A percentile compares a stretch with the other conserved stretches of the same genome.
Conservation (phyloP, 768 basidiomycete species). For the Russula sp. region DNA sequence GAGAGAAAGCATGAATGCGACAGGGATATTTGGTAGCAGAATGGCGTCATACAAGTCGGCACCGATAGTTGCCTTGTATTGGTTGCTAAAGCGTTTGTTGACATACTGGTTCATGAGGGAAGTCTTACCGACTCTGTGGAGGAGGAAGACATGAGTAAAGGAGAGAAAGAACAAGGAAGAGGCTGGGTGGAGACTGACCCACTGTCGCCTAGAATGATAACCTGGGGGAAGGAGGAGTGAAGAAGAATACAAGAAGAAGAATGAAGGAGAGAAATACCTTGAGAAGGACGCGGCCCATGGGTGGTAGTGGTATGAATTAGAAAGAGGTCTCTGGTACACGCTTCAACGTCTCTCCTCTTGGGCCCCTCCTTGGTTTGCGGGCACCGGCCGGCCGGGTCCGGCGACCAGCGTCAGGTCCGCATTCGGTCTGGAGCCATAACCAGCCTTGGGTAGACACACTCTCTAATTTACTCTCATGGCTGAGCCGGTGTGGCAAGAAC, state of each 20-base stretch:
- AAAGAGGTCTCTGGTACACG: conserved; percentile 16
- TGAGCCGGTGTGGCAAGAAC: conserved; percentile 83
- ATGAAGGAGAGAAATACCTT: conserved; percentile 49
- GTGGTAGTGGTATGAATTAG: conserved; percentile 30
- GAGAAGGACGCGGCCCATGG: conserved; percentile 83
- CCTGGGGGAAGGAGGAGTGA: conserved; percentile 46
- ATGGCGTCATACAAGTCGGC: conserved; percentile 79
- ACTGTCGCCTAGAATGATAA: conserved; percentile 98
- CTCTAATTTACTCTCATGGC: conserved; percentile 51
- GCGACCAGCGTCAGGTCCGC: not conserved
- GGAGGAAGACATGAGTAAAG: conserved; percentile 15
- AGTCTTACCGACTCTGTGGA: conserved; percentile 89
- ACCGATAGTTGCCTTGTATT: conserved; percentile 99
- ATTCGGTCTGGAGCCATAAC: not conserved
- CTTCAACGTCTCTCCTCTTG: not conserved
- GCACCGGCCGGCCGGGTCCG: not conserved
- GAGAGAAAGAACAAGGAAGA: not conserved
- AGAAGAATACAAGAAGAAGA: conserved; percentile 16
- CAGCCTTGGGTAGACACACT: not conserved
- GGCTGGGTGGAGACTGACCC: conserved; percentile 54
- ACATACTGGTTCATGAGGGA: conserved; percentile 99
- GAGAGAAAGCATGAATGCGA: conserved; percentile 7
- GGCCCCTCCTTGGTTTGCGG: not conserved
- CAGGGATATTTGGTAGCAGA: conserved; percentile 30
- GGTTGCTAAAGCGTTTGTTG: conserved; percentile 98